Evolutionary conservation across 495 filamentous ascomycete genomes (phyloP).

Genomic region (Eremomyces bilateralis): DNA sequence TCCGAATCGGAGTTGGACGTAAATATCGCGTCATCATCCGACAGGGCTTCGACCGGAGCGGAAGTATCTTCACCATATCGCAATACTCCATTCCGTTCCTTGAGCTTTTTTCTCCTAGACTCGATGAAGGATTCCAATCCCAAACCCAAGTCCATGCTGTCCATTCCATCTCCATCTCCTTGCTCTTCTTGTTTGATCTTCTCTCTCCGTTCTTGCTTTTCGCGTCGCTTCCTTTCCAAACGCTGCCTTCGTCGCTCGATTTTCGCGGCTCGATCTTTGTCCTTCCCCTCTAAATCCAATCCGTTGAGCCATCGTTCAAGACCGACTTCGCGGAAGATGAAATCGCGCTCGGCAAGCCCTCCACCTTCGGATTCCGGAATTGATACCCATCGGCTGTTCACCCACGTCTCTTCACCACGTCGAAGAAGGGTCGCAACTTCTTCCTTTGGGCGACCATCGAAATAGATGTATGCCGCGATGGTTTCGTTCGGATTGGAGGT

Average conservation of each 20-base stretch:
- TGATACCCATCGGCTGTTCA: slow-evolving; percentile 94
- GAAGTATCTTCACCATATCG: slow-evolving; percentile 54
- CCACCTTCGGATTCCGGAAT: slow-evolving; percentile 78
- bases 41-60: slow-evolving; percentile 49
- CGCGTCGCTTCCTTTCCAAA: slow-evolving; percentile 63
- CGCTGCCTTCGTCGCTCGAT: slow-evolving; percentile 71
- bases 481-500: slow-evolving; percentile 85
- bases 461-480: slow-evolving; percentile 96
- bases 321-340: slow-evolving; percentile 92
- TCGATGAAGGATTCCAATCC: too few relatives aligned
- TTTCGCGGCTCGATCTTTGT: slow-evolving; percentile 57
- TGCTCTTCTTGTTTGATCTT: slow-evolving; percentile 8
- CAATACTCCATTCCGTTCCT: slow-evolving; percentile 37
- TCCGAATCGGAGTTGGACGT: slow-evolving; percentile 49
- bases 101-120: slow-evolving; percentile 27
- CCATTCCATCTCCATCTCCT: slow-evolving; percentile 26
- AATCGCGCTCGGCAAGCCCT: slow-evolving; percentile 87
- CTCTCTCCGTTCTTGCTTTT: slow-evolving; percentile 28
- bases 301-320: slow-evolving; percentile 91
- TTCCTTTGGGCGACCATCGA: slow-evolving; percentile 86
- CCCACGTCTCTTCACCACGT: slow-evolving; percentile 95
- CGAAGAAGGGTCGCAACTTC: slow-evolving; percentile 88
- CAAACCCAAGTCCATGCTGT: slow-evolving; percentile 13
- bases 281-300: slow-evolving; percentile 62
- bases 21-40: slow-evolving; percentile 45